Evolutionary conservation across 805 yeast genomes (phyloP).

Genomic region (Suhomyces sp.): DNA sequence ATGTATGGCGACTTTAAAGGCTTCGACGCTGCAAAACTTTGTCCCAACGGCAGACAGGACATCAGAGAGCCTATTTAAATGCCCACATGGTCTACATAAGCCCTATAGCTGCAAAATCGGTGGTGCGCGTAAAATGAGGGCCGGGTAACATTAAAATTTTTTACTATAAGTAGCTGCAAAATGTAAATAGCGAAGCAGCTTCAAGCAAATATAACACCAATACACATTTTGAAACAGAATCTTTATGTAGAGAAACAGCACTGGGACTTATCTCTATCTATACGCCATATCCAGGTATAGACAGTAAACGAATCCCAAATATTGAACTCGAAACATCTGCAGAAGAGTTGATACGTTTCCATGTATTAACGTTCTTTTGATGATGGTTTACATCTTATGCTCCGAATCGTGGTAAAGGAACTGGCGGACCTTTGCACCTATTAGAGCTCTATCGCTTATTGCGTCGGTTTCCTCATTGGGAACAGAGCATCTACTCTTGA

Average conservation of each 20-base stretch:
- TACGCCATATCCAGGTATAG: constrained; percentile 36
- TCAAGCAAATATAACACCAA: not conserved
- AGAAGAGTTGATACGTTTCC: constrained; percentile 10
- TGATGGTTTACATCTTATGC: constrained; percentile 11
- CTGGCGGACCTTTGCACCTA: not conserved
- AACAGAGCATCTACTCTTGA: constrained; percentile 23
- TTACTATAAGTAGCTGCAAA: not conserved
- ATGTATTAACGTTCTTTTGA: constrained; percentile 13
- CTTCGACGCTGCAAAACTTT: not conserved
- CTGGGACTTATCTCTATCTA: constrained; percentile 41
- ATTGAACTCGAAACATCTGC: constrained; percentile 17
- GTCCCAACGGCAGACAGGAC: not conserved
- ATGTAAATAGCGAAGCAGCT: not conserved
- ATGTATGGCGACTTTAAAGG: constrained; percentile 6
- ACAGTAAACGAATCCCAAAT: constrained; percentile 60
- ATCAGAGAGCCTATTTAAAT: not conserved
- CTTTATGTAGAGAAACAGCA: not conserved
- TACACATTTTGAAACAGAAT: not conserved
- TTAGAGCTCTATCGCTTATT: not conserved
- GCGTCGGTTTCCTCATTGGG: constrained; percentile 4
- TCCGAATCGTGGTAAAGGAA: not conserved
- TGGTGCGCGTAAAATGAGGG: not conserved
- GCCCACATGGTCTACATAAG: not conserved
- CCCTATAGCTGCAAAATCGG: not conserved
- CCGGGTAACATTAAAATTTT: not conserved